Evolutionary conservation across 2,329 filamentous ascomycete species (phyloP), one percentile per base, ranked within the genome.

Genomic region (Eurotiales sp.): DNA sequence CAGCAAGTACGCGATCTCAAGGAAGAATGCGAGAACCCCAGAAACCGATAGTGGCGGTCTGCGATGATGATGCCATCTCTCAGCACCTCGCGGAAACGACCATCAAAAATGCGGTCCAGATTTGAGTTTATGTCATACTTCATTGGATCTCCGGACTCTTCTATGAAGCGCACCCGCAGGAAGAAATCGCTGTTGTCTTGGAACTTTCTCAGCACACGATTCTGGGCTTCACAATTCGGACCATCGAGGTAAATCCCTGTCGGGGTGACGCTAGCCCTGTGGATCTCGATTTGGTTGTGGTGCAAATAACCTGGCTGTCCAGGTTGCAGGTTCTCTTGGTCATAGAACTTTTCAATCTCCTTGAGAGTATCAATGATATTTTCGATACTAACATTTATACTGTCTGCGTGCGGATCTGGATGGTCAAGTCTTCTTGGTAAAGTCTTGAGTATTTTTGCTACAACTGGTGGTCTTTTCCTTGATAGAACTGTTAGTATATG

Each of bases 1-100:
- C 87, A 90, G 30, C 80, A 55, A 0, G 84, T 83, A 53, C 89
- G 86, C 0, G 82, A 77, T 11, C 88, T 77, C 3, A 92, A 75
- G 0, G 87, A 90, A 0, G 87, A 92, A 64, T 91, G 85, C 0
- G 87, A 90, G 65, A 90, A 92, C 0, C 88, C 88, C 0, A 92
- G 73, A 60, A 91, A 92, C 0, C 70, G 67, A 60, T 83, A 90
- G 1, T 67, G 62, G 11, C 83, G 74, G 0, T 83, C 86, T 2
- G 79, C 86, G 48, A 92, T 80, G 1, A 69, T 61, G 23, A 95
- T 80, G 0, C 83, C 84, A 0, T 74, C 61, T 2, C 71, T 64
- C 8, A 93, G 72, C 0, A 89, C 70, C 0, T 62, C 55, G 47
- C 79, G 79, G 65, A 90, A 91, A 0, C 84, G 80, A 0, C 64